phyloP scores from a whole-genome alignment of 2,329 filamentous ascomycete genomes.

The Penicillium freii region DNA sequence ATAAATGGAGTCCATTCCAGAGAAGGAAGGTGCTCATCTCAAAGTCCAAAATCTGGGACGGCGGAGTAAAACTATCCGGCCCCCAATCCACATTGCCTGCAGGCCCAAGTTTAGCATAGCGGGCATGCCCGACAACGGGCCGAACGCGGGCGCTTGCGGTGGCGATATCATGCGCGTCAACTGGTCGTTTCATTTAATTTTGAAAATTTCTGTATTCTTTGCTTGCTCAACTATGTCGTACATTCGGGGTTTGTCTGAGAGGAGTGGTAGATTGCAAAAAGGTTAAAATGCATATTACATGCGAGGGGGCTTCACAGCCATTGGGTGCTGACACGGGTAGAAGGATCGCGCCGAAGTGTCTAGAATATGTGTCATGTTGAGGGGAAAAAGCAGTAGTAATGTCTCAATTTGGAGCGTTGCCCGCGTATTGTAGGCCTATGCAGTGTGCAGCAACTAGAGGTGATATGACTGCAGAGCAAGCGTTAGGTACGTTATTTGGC shows the following conservation, averaged over 20 bases:
- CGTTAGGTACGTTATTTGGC: not conserved
- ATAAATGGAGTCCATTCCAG: conserved; percentile 15
- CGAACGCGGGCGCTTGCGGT: conserved; percentile 25
- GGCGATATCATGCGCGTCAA: conserved; percentile 14
- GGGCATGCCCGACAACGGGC: conserved; percentile 30
- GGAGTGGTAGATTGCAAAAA: not conserved
- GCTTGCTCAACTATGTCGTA: not conserved
- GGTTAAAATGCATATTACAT: not conserved
- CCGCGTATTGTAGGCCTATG: conserved; percentile 2
- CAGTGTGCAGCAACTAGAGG: conserved; percentile 12
- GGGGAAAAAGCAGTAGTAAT: conserved; percentile 2
- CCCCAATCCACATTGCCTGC: conserved; percentile 13
- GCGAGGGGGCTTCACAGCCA: not conserved
- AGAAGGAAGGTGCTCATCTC: conserved; percentile 20
- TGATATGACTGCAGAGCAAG: conserved; percentile 9
- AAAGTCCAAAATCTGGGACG: conserved; percentile 6
- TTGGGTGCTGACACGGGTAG: not conserved
- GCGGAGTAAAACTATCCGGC: conserved; percentile 18
- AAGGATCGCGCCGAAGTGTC: conserved; percentile 2
- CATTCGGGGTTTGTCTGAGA: not conserved
- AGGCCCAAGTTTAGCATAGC: conserved; percentile 19
- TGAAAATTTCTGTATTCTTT: not conserved
- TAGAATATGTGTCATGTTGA: conserved; percentile 7
- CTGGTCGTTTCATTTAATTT: not conserved
- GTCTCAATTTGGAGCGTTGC: conserved; percentile 1